Evolutionary conservation across 441 rosid genomes (phyloP).

Genomic region (Macaranga tanarius): DNA sequence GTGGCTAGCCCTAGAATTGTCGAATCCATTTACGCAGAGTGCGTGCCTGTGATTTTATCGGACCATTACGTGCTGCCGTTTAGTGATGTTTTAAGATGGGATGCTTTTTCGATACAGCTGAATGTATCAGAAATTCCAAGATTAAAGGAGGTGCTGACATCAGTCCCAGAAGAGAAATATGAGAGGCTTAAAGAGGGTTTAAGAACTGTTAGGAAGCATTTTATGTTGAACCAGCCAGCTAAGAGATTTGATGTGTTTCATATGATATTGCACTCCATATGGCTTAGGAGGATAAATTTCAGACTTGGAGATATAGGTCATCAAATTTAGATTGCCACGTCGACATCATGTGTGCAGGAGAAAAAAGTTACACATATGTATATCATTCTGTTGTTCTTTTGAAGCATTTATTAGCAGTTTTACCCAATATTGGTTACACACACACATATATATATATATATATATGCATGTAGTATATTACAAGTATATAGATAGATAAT

Average conservation of each 20-base stretch:
- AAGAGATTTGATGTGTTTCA: conserved; percentile 77
- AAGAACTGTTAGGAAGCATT: conserved; percentile 60
- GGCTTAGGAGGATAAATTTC: conserved; percentile 80
- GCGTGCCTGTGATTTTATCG: conserved; percentile 85
- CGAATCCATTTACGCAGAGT: conserved; percentile 78
- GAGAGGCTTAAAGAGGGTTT: conserved; percentile 50
- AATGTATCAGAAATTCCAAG: conserved; percentile 60
- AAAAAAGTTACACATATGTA: too few relatives aligned
- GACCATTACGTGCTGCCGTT: conserved; percentile 73
- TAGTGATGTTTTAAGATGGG: conserved; percentile 84
- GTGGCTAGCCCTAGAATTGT: conserved; percentile 93
- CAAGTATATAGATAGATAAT: too few relatives aligned
- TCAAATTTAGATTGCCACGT: neutral
- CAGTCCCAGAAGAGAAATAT: conserved; percentile 54
- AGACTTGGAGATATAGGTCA: conserved; percentile 29
- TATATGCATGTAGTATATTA: too few relatives aligned
- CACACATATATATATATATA: too few relatives aligned
- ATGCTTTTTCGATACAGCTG: conserved; percentile 61
- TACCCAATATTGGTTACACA: neutral
- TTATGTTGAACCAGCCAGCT: conserved; percentile 70
- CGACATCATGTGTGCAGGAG: neutral
- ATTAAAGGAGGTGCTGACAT: conserved; percentile 61
- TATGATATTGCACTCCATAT: conserved; percentile 80
- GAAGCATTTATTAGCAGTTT: neutral
- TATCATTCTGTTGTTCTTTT: neutral